These are phyloP conservation scores for Lumnitzera racemosa DNA, from an alignment of 345 rosid genomes.

Conservation along the genomic window DNA sequence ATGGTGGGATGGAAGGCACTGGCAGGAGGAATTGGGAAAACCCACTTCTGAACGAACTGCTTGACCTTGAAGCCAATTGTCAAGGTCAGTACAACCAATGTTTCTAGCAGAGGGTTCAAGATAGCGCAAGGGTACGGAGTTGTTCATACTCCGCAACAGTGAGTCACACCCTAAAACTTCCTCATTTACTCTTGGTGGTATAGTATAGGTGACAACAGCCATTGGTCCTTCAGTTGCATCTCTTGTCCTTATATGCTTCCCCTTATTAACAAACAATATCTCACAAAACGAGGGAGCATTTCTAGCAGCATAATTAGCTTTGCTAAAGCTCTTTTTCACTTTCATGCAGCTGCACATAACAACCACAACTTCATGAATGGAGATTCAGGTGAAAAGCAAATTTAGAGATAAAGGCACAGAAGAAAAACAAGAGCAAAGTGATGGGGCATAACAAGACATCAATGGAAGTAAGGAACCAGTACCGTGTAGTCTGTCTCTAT, in stretches of 20 bases:
- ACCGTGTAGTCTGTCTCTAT: too few relatives aligned
- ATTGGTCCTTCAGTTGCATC: conserved; percentile 34
- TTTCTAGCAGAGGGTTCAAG: conserved; percentile 19
- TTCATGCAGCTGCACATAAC: conserved; percentile 37
- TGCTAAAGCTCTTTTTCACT: conserved; percentile 42
- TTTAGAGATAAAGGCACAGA: background rate
- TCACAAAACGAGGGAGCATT: conserved; percentile 47
- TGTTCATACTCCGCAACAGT: conserved; percentile 9
- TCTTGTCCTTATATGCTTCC: conserved; percentile 48
- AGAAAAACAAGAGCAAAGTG: background rate
- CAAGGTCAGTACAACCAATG: conserved; percentile 12
- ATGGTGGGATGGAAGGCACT: conserved; percentile 6
- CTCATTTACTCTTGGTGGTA: conserved; percentile 6
- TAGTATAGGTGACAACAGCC: conserved; percentile 8
- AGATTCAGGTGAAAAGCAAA: background rate
- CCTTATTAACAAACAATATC: conserved; percentile 62
- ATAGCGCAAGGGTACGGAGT: conserved; percentile 8
- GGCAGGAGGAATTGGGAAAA: conserved; percentile 12
- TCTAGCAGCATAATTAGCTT: conserved; percentile 40
- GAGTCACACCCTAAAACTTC: conserved; percentile 22
- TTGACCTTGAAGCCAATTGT: conserved; percentile 22
- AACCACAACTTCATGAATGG: conserved; percentile 5
- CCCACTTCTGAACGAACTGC: conserved; percentile 12
- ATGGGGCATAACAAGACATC: background rate
- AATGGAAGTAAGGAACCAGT: background rate